Evolutionary conservation across 1,139 yeast genomes (phyloP), one percentile per base, ranked within the genome.

Genomic region (Geotrichum restrictum): DNA sequence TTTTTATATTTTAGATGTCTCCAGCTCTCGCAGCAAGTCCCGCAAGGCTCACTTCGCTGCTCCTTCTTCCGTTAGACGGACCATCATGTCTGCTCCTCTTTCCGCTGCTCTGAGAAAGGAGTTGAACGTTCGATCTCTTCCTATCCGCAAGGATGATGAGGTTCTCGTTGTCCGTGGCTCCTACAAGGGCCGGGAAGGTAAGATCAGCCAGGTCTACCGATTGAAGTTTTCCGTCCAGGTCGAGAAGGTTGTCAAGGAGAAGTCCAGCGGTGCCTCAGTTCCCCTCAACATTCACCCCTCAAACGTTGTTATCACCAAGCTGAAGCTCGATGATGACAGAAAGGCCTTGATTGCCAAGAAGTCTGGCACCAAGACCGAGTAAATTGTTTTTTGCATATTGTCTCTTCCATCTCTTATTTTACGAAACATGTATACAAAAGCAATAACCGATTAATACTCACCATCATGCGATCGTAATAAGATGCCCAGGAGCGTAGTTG

Each of bases 41-140:
- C 91, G 99, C 88, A 93, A 93, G 91, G 98, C 98, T 77, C 86
- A 94, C 88, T 94, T 94, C 91, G 80, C 81, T 71, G 95, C 99
- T 67, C 95, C 98, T 71, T 93, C 98, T 66, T 86, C 93, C 67
- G 89, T 80, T 74, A 89, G 98, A 82, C 89, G 98, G 81, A 80
- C 78, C 68, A 80, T 94, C 77, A 81, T 94, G 85, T 86, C 97
- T 71, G 98, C 98, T 76, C 97, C 98, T 72, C 85, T 94, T 73
- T 93, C 98, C 70, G 93, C 94, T 85, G 98, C 94, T 81, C 88
- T 94, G 80, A 88, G 95, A 78, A 94, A 85, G 76, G 86, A 94
- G 82, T 93, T 89, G 88, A 89, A 89, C 77, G 81, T 93, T 80
- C 88, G 83, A 76, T 80, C 97, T 67, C 80, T 94, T 68, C 99